These are phyloP conservation scores for Massarina eburnea DNA, from an alignment of 2,329 filamentous ascomycete genomes.

Conservation along the genomic window DNA sequence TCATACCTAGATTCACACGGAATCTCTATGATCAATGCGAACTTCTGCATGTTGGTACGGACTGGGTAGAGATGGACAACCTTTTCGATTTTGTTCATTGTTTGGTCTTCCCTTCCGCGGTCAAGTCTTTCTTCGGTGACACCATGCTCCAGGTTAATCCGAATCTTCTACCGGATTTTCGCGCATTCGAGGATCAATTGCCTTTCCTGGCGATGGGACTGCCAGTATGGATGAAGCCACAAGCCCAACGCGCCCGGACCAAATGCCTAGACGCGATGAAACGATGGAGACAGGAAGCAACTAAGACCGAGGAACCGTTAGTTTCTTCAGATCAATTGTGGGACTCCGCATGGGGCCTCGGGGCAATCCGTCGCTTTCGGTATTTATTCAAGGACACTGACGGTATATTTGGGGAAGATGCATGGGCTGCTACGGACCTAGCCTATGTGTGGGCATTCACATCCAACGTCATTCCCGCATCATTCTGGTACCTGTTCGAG, in stretches of 20 bases:
- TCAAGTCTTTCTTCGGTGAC: conserved; percentile 12
- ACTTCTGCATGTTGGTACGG: not conserved
- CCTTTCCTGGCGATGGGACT: conserved; percentile 9
- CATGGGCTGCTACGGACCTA: conserved; percentile 11
- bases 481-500: conserved; percentile 15
- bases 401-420: conserved; percentile 15
- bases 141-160: conserved; percentile 13
- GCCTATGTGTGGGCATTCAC: conserved; percentile 9
- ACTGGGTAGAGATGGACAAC: conserved; percentile 14
- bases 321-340: conserved; percentile 6
- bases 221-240: conserved; percentile 7
- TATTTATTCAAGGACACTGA: conserved; percentile 11
- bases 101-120: conserved; percentile 8
- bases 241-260: conserved; percentile 4
- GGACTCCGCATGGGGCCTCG: conserved; percentile 11
- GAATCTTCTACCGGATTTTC: conserved; percentile 10
- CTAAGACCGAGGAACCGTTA: not conserved
- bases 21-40: conserved; percentile 3
- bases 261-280: conserved; percentile 10
- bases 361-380: conserved; percentile 6
- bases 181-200: conserved; percentile 12
- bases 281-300: conserved; percentile 12
- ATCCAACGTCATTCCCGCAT: conserved; percentile 13
- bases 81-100: conserved; percentile 13
- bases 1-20: conserved; percentile 6